phyloP scores from a whole-genome alignment of 495 filamentous ascomycete genomes.

The Trichoderma reesei region DNA sequence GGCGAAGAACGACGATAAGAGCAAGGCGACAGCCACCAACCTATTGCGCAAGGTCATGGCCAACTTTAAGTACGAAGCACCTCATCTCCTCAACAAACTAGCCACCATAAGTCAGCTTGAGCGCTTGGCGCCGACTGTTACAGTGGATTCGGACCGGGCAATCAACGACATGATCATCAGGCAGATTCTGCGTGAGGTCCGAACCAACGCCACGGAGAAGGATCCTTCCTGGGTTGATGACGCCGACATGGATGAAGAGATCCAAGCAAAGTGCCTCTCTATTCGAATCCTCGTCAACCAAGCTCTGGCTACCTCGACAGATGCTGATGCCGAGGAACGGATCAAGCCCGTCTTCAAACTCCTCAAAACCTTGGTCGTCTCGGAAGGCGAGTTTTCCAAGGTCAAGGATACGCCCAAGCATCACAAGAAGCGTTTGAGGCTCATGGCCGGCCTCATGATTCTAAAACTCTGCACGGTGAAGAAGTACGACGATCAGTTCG shows the following conservation, averaged over 20 bases:
- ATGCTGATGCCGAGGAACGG: slow-evolving; percentile 51
- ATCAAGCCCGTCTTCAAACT: slow-evolving; percentile 65
- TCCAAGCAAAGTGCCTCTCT: slow-evolving; percentile 77
- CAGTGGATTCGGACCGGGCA: slow-evolving; percentile 60
- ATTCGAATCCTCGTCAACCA: slow-evolving; percentile 82
- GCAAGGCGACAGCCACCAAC: slow-evolving; percentile 72
- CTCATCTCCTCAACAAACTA: slow-evolving; percentile 74
- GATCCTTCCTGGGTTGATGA: slow-evolving; percentile 60
- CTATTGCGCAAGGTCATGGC: slow-evolving; percentile 63
- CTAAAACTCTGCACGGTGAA: slow-evolving; percentile 72
- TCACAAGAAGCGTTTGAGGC: slow-evolving; percentile 68
- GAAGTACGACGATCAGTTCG: slow-evolving; percentile 66
- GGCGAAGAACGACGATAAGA: slow-evolving; percentile 68
- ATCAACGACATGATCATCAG: slow-evolving; percentile 72
- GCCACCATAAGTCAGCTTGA: slow-evolving; percentile 76
- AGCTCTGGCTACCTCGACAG: slow-evolving; percentile 54
- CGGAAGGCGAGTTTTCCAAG: slow-evolving; percentile 71
- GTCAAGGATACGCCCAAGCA: slow-evolving; percentile 58
- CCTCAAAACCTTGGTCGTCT: slow-evolving; percentile 60
- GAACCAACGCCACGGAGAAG: slow-evolving; percentile 40
- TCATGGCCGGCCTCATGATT: slow-evolving; percentile 70
- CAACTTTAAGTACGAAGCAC: slow-evolving; percentile 64
- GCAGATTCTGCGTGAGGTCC: slow-evolving; percentile 62
- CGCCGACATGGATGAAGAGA: slow-evolving; percentile 64
- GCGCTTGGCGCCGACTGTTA: slow-evolving; percentile 62